Evolutionary conservation across 2,329 filamentous ascomycete genomes (phyloP).

Genomic region (Aspergillus latus): DNA sequence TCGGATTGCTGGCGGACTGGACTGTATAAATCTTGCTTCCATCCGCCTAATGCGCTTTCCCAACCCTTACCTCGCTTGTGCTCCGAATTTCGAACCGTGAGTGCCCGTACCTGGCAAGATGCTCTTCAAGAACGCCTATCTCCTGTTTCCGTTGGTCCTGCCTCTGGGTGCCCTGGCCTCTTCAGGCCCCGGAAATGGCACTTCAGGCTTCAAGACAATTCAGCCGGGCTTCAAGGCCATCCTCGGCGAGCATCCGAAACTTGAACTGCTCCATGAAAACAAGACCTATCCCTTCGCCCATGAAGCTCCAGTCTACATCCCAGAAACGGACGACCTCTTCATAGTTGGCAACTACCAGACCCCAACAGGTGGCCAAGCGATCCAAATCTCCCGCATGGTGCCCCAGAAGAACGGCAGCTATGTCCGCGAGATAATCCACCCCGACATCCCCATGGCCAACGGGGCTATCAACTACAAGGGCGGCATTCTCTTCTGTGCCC

Average conservation of each 20-base stretch:
- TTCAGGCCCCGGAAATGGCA: background rate
- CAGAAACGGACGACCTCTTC: constrained; percentile 34
- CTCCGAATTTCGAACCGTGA: background rate
- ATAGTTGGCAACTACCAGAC: constrained; percentile 37
- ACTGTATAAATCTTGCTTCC: background rate
- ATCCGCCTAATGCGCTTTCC: background rate
- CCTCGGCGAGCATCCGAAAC: background rate
- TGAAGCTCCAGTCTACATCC: constrained; percentile 46
- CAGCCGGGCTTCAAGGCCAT: background rate
- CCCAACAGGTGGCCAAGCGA: constrained; percentile 20
- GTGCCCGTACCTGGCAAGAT: background rate
- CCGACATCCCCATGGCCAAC: constrained; percentile 48
- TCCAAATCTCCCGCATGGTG: constrained; percentile 25
- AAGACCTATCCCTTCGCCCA: constrained; percentile 49
- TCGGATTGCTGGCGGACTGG: background rate
- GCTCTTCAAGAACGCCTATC: background rate
- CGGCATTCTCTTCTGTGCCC: constrained; percentile 45
- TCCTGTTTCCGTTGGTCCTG: background rate
- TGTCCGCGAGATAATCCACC: constrained; percentile 2
- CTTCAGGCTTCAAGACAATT: background rate
- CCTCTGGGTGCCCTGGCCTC: background rate
- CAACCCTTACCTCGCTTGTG: background rate
- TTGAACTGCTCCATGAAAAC: constrained; percentile 42
- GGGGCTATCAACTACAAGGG: constrained; percentile 51
- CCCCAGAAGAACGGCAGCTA: background rate